Evolutionary conservation across 176 grass and related monocot species (phyloP).

Genomic region (Phragmites australis): DNA sequence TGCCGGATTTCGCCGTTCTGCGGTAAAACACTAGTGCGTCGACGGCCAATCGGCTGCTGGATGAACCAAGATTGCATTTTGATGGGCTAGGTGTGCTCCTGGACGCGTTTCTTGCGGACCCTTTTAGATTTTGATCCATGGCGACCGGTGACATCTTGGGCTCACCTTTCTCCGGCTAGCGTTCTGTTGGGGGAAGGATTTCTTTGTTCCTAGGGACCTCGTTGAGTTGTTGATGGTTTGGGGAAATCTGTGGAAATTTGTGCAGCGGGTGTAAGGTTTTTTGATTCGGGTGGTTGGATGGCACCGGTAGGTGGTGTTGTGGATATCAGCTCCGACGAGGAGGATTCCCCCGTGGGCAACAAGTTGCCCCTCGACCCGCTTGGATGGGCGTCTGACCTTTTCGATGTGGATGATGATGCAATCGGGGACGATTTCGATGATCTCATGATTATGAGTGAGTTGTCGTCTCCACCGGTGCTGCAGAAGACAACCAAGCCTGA

Average conservation of each 20-base stretch:
- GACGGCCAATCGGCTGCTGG: constrained; percentile 5
- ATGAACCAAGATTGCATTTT: constrained; percentile 26
- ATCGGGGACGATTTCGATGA: constrained; percentile 54
- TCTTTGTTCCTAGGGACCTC: constrained; percentile 12
- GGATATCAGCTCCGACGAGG: constrained; percentile 97
- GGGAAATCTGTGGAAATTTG: constrained; percentile 7
- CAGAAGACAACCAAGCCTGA: constrained; percentile 23
- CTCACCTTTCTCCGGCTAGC: constrained; percentile 29
- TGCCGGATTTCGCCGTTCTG: constrained; percentile 11
- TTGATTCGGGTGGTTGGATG: constrained; percentile 40
- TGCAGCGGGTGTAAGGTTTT: neutral
- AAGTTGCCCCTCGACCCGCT: neutral
- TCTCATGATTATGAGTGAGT: constrained; percentile 58
- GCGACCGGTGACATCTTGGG: constrained; percentile 9
- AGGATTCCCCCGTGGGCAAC: constrained; percentile 25
- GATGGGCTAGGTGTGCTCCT: constrained; percentile 32
- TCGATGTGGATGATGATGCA: constrained; percentile 11
- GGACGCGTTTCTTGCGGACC: constrained; percentile 4
- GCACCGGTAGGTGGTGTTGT: constrained; percentile 45
- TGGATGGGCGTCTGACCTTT: constrained; percentile 38
- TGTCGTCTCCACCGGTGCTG: constrained; percentile 29
- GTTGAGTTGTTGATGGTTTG: neutral
- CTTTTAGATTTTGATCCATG: constrained; percentile 24
- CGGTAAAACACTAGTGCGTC: neutral
- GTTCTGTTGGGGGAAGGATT: constrained; percentile 1